Evolutionary conservation across 1,139 yeast genomes (phyloP), one percentile per base, ranked within the genome.

Genomic region (Protomyces lactucae-debilis): DNA sequence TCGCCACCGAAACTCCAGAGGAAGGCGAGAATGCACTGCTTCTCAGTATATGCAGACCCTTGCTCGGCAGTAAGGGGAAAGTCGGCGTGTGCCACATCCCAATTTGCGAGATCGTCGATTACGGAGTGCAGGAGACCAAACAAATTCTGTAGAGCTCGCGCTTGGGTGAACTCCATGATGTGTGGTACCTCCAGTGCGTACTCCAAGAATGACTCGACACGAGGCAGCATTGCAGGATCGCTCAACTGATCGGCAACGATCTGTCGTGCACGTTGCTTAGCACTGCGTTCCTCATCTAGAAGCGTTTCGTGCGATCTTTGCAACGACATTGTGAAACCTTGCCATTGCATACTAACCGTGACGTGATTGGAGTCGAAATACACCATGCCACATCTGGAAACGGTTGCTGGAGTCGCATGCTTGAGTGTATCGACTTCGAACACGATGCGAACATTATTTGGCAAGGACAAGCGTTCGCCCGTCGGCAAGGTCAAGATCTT

Each of bases 331-430:
- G 72, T 56, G 12, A 68, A 65, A 23, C 70, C 66, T 10, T 67
- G 39, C 21, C 75, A 64, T 10, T 75, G 64, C 70, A 76, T 77
- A 6, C 67, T 67, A 0, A 73, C 32, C 0, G 72, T 66, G 10
- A 80, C 75, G 0, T 78, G 68, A 1, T 70, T 67, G 3, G 73
- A 71, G 6, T 85, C 86, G 70, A 89, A 78, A 87, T 92, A 88
- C 0, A 92, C 79, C 83, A 93, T 85, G 8, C 96, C 97, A 78
- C 98, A 92, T 74, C 99, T 82, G 74, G 95, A 88, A 36, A 93
- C 83, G 0, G 98, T 93, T 0, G 98, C 99, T 0, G 90, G 90
- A 0, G 98, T 93, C 0, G 96, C 87, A 70, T 81, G 78, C 6
- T 76, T 74, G 66, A 93, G 76, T 55, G 76, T 79, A 63, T 86